A percentile compares a stretch with the other conserved stretches of the same genome.
Evolutionary conservation across 2,329 filamentous ascomycete species (phyloP).

Genomic region (Fusarium chuoi): DNA sequence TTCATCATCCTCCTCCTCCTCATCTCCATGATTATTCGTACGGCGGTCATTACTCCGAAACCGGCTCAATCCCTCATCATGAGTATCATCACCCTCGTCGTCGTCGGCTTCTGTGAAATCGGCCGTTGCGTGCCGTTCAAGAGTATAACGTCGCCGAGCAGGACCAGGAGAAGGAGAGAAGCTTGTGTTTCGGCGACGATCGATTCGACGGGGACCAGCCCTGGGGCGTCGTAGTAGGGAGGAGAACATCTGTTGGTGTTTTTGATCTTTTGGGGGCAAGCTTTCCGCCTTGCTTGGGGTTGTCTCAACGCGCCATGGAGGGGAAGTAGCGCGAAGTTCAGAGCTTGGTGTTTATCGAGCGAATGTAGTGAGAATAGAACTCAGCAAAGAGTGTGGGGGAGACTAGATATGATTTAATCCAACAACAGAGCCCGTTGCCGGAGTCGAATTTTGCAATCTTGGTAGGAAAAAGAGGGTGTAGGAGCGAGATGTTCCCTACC

Average conservation of each 20-base stretch:
- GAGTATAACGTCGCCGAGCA: slow-evolving; percentile 42
- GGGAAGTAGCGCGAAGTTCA: slow-evolving; percentile 18
- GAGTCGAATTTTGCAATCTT: slow-evolving; percentile 39
- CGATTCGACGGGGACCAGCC: slow-evolving; percentile 48
- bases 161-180: slow-evolving; percentile 48
- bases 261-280: slow-evolving; percentile 30
- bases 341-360: slow-evolving; percentile 36
- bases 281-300: slow-evolving; percentile 41
- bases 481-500: slow-evolving; percentile 22
- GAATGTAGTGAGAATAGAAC: slow-evolving; percentile 33
- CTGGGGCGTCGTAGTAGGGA: slow-evolving; percentile 50
- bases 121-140: slow-evolving; percentile 64
- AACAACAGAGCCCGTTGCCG: slow-evolving; percentile 35
- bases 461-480: slow-evolving; percentile 33
- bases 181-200: slow-evolving; percentile 43
- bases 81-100: slow-evolving; percentile 56
- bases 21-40: slow-evolving; percentile 54
- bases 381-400: slow-evolving; percentile 27
- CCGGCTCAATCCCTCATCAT: slow-evolving; percentile 48
- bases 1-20: slow-evolving; percentile 62
- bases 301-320: slow-evolving; percentile 44
- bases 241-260: slow-evolving; percentile 50
- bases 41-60: slow-evolving; percentile 38
- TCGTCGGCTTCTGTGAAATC: slow-evolving; percentile 74
- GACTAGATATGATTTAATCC: slow-evolving; percentile 16